Conservation (phyloP, 169 alveolate genomes). For the Plasmodium malariae region DNA sequence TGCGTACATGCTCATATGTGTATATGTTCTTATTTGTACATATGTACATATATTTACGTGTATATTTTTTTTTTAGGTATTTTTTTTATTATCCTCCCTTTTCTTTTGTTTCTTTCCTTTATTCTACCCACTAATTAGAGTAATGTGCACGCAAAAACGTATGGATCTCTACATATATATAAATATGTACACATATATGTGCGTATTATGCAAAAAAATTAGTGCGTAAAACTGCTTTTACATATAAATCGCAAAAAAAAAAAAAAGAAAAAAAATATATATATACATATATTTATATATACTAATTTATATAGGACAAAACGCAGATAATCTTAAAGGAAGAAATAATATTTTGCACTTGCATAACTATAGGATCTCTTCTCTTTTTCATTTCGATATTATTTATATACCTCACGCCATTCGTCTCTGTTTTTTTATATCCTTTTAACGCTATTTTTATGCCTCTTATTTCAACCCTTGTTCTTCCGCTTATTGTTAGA, state of each 20-base stretch:
- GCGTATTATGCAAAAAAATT: neutral
- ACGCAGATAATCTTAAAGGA: constrained; percentile 25
- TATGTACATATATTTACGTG: neutral
- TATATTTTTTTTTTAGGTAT: constrained; percentile 26
- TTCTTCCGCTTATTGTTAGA: constrained; percentile 39
- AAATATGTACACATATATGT: neutral
- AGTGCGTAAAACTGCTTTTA: neutral
- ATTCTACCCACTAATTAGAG: constrained; percentile 41
- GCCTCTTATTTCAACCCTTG: constrained; percentile 63
- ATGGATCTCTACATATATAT: neutral
- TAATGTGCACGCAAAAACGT: neutral
- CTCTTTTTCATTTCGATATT: constrained; percentile 45
- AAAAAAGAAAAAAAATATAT: neutral
- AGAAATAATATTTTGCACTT: constrained; percentile 32
- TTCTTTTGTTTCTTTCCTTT: constrained; percentile 27
- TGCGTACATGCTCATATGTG: neutral
- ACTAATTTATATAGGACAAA: constrained; percentile 27
- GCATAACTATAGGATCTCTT: constrained; percentile 24
- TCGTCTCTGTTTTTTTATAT: constrained; percentile 28
- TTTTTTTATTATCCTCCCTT: constrained; percentile 23
- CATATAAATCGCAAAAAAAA: neutral
- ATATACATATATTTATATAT: no score
- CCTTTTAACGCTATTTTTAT: constrained; percentile 51
- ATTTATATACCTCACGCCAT: constrained; percentile 41
- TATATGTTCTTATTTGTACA: no score